Evolutionary conservation across 495 filamentous ascomycete species (phyloP), one percentile per base, ranked within the genome.

Genomic region (Penicillium steckii): DNA sequence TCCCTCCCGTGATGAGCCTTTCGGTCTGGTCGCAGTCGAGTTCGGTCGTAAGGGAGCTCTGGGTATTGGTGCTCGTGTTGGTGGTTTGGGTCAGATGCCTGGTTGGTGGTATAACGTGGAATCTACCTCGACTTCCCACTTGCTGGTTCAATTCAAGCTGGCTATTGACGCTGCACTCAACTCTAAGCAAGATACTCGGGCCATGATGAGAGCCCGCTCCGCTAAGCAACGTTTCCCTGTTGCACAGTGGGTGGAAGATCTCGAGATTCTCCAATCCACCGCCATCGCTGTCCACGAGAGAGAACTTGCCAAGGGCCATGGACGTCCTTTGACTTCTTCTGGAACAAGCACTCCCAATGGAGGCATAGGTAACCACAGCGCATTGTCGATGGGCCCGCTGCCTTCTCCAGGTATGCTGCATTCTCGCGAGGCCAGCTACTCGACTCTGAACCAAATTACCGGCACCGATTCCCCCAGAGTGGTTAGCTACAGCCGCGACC

Each of bases 31-130:
- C 9, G 87, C 87, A 17, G 87, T 91, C 41, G 87, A 91, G 59
- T 91, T 90, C 53, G 87, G 87, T 32, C 77, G 87, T 26, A 89
- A 90, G 67, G 87, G 87, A 40, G 87, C 87, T 2, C 71, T 91
- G 9, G 86, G 87, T 61, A 85, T 91, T 50, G 87, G 87, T 25
- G 83, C 85, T 8, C 68, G 78, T 51, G 77, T 80, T 24, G 77
- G 77, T 57, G 87, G 87, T 42, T 71, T 91, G 26, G 87, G 87
- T 17, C 84, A 88, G 55, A 89, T 90, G 85, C 87, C 87, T 7
- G 87, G 87, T 40, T 89, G 76, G 85, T 73, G 85, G 86, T 66
- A 89, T 77, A 52, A 80, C 79, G 67, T 86, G 53, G 87, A 91
- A 68, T 87, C 83, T 0, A 86, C 77, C 17, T 83, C 83, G 0